Base-by-base conservation (phyloP, 1,284 basidiomycete genomes). In the Sporisorium reilianum region DNA sequence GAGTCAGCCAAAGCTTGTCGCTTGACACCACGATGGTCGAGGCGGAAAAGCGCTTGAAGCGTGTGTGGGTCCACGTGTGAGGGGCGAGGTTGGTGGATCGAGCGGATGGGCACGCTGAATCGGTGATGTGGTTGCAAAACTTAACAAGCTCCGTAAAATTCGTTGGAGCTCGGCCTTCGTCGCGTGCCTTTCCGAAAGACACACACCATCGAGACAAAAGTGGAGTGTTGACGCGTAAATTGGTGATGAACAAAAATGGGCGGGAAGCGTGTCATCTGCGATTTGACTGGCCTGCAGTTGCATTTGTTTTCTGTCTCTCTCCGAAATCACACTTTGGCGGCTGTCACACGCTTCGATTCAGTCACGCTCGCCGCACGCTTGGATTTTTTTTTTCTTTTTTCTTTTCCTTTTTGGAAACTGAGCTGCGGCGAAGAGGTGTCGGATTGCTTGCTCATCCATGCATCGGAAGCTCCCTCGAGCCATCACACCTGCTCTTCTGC, bases 181-280 rank as follows among this genome's bases (percentile, higher is more conserved):
- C 46, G 46, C 26, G 46, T 48, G 28, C 28, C 16, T 6, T 9
- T 18, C 5, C 11, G 20, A 48, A 48, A 20, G 34, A 5, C 14
- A 34, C 36, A 38, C 36, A 38, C 36, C 36, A n/a, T n/a, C n/a
- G n/a, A 30, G 9, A 30, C 5, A 5, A 55, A 45, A 44, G 53
- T 55, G 53, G 53, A 55, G 53, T 44, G 26, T 26, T 23, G 53
- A 44, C 41, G 53, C 53, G 53, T 55, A 44, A 55, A 55, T 44
- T 23, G 23, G 25, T 10, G 1, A 12, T 38, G 36, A 18, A n/a
- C n/a, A 38, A 5, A 48, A 48, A 16, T 48, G 25, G 28, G 42
- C 22, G n/a, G n/a, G n/a, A n/a, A 42, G 52, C 26, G 40, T 42
- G 52, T 30, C 26, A 28, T 2, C 5, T 36, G 5, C 25, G 5